These are phyloP conservation scores for Pulveroboletus ravenelii DNA, from an alignment of 768 basidiomycete species.

Conservation along the genomic window DNA sequence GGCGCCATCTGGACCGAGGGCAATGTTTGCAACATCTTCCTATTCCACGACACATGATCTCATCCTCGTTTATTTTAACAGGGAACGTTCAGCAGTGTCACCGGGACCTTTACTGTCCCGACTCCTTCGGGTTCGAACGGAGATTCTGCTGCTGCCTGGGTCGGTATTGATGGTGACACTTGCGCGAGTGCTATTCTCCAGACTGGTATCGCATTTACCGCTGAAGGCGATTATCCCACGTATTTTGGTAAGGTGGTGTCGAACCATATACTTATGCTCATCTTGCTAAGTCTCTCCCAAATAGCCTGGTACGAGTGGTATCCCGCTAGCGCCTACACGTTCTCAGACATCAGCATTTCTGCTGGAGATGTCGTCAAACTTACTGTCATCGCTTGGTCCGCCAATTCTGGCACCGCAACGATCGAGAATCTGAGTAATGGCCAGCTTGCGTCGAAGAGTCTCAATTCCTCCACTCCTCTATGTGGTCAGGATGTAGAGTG, in stretches of 20 bases:
- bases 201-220: not conserved
- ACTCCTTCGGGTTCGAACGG: not conserved
- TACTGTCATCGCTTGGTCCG: not conserved
- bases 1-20: slow-evolving; percentile 1
- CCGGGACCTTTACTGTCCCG: slow-evolving; percentile 8
- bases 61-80: not conserved
- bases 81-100: slow-evolving; percentile 7
- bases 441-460: not conserved
- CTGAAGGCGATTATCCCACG: not conserved
- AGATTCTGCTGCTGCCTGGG: slow-evolving; percentile 5
- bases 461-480: not conserved
- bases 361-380: slow-evolving; percentile 9
- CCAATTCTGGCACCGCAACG: not conserved
- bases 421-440: slow-evolving; percentile 2
- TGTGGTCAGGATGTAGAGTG: slow-evolving; percentile 10
- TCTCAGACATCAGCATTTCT: not conserved
- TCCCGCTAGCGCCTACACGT: not conserved
- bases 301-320: slow-evolving; percentile 13
- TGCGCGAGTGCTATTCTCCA: slow-evolving; percentile 2
- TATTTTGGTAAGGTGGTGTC: not conserved
- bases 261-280: no score
- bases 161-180: slow-evolving; percentile 9
- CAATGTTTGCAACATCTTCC: not conserved
- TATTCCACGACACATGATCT: not conserved
- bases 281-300: not conserved